A percentile compares a stretch with the other conserved stretches of the same genome.
Evolutionary conservation across 257 asterid genomes (phyloP).

Genomic region (Nicotiana obtusifolia): DNA sequence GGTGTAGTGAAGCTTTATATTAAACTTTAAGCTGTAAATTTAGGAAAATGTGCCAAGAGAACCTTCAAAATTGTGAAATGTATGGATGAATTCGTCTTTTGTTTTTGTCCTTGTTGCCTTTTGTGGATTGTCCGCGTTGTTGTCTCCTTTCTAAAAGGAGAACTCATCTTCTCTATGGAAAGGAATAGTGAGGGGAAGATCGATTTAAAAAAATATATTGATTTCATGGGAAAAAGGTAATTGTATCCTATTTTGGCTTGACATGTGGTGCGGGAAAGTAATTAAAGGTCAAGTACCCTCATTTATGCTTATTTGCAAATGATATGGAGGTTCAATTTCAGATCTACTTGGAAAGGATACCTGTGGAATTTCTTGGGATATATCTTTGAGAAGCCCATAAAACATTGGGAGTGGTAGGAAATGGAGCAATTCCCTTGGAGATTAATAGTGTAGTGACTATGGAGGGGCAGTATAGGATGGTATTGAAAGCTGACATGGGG

Average conservation of each 20-base stretch:
- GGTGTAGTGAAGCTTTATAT: neutral
- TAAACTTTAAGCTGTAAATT: neutral
- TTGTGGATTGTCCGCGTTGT: neutral
- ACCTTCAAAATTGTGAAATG: neutral
- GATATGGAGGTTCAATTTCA: neutral
- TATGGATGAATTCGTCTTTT: neutral
- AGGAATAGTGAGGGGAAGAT: neutral
- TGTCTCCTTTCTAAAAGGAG: neutral
- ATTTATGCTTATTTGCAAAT: neutral
- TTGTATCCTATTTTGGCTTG: neutral
- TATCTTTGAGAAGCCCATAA: neutral
- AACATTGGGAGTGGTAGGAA: neutral
- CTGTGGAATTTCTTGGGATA: neutral
- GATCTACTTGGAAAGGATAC: neutral
- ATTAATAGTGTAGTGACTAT: neutral
- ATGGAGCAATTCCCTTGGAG: neutral
- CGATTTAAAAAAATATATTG: neutral
- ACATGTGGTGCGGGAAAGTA: neutral
- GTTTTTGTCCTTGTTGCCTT: neutral
- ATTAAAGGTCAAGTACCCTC: neutral
- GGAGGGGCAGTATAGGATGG: neutral
- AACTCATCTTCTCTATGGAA: neutral
- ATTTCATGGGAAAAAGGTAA: neutral
- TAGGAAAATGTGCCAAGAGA: neutral
- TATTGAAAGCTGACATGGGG: neutral